Base-by-base conservation (phyloP, 2,329 filamentous ascomycete species). In the Cyphellophora attinorum region DNA sequence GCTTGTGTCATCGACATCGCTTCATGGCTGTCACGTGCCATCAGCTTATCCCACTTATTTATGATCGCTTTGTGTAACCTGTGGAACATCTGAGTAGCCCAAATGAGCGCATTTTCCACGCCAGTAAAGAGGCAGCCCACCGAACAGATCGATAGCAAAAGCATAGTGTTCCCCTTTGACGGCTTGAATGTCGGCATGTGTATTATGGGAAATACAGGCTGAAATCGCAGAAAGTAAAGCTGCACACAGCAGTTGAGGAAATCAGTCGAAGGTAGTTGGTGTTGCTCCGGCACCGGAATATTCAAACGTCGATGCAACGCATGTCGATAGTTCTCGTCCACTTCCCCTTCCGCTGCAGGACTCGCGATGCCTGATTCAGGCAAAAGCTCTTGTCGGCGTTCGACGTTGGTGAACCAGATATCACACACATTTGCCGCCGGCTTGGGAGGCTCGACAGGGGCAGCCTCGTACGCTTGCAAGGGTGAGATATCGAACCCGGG, bases 111-210 rank as follows among this genome's bases (percentile, higher is more conserved):
- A 34, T 44, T 35, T 0, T 51, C 38, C 1, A 53, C 56, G 5
- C 57, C 58, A 2, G 56, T 45, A 19, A 59, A 58, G 1, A 60
- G 46, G 19, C 54, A 55, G 1, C 58, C 58, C 3, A 60, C 40
- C 1, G 58, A 59, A 35, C 58, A 61, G 11, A 61, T 54, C 1
- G 57, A 59, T 19, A 59, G 30, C 2, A 59, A 46, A 2, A 60
- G 38, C 14, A 57, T 41, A 5, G 54, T 53, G 21, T 47, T 47
- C 17, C 37, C 33, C 19, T 47, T 43, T 8, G 39, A 43, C 18
- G 44, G 44, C 16, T 42, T 42, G 29, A 47, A 47, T 2, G 44
- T 47, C n/a, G 44, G 39, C 2, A 40, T 39, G 32, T 47, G 44
- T 5, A 47, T 34, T 25, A 47, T 35, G 16, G 44, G 44, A 21